These are phyloP conservation scores for Aureobasidium sp. DNA, from an alignment of 2,329 filamentous ascomycete species.

Conservation along the genomic window DNA sequence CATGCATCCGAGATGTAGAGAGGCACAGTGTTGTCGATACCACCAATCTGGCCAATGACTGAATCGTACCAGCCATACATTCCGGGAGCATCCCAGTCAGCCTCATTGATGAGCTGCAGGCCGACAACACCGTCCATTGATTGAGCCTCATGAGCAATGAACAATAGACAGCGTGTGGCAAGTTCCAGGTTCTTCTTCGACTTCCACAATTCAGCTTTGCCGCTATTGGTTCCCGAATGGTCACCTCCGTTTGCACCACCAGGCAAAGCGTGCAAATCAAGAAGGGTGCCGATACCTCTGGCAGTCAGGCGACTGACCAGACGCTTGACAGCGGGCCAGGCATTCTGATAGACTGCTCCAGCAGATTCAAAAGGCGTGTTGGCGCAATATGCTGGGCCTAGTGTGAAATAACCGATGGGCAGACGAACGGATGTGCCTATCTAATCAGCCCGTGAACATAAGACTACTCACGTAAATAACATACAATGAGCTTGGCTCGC, in stretches of 20 bases:
- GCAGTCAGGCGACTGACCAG: constrained; percentile 37
- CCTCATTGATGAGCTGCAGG: constrained; percentile 51
- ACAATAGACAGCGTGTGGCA: constrained; percentile 39
- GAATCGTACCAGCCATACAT: constrained; percentile 52
- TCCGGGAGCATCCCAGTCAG: constrained; percentile 37
- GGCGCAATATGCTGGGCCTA: constrained; percentile 42
- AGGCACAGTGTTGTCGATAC: constrained; percentile 42
- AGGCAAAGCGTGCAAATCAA: constrained; percentile 51
- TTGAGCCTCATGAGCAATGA: constrained; percentile 41
- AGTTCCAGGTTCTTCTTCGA: constrained; percentile 35
- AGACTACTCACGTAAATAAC: neutral
- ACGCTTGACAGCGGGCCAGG: constrained; percentile 43
- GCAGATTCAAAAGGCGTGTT: constrained; percentile 44
- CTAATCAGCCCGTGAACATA: neutral
- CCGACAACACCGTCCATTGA: constrained; percentile 41
- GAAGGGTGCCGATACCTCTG: constrained; percentile 46
- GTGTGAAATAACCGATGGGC: constrained; percentile 51
- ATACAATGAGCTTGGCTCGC: constrained; percentile 41
- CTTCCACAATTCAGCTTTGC: constrained; percentile 44
- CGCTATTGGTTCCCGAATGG: constrained; percentile 47
- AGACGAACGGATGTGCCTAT: constrained; percentile 46
- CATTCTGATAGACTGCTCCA: constrained; percentile 41
- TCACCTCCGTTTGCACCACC: constrained; percentile 48
- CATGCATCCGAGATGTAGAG: constrained; percentile 52
- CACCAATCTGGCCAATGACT: constrained; percentile 37